Evolutionary conservation across 1,139 yeast species (phyloP).

Genomic region (Nakaseomyces kungkrabaensis): DNA sequence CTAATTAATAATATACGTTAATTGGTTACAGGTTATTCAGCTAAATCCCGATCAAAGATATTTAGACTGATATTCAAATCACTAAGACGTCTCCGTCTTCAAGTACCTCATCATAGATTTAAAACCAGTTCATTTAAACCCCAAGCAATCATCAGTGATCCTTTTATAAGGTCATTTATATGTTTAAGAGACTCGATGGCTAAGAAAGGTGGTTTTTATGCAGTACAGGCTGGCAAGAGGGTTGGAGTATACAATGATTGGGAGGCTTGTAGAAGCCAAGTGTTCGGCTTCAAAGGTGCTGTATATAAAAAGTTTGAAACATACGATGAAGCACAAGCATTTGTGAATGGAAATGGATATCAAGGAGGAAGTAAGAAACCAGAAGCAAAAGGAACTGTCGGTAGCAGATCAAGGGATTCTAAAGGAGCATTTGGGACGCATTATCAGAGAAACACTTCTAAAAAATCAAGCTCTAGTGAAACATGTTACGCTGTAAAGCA

Average conservation of each 20-base stretch:
- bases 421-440: not conserved
- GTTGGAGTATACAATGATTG: slow-evolving; percentile 47
- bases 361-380: not conserved
- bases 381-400: not conserved
- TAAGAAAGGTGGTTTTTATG: slow-evolving; percentile 35
- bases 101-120: not conserved
- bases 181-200: slow-evolving; percentile 7
- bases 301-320: slow-evolving; percentile 44
- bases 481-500: slow-evolving; percentile 35
- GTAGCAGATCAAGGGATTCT: not conserved
- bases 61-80: not conserved
- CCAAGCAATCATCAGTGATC: not conserved
- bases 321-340: slow-evolving; percentile 37
- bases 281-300: slow-evolving; percentile 47
- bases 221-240: slow-evolving; percentile 48
- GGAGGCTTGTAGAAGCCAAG: slow-evolving; percentile 40
- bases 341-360: slow-evolving; percentile 9
- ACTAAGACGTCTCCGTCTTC: not conserved
- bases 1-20: too few species aligned
- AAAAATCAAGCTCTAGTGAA: not conserved
- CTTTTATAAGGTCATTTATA: not conserved
- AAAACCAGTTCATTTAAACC: not conserved
- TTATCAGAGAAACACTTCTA: not conserved
- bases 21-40: too few species aligned
- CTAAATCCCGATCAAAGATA: not conserved